Percentiles rank a stretch among this genome's conserved stretches.
phyloP scores from a whole-genome alignment of 2,329 filamentous ascomycete genomes.

The Basipetospora sp. region DNA sequence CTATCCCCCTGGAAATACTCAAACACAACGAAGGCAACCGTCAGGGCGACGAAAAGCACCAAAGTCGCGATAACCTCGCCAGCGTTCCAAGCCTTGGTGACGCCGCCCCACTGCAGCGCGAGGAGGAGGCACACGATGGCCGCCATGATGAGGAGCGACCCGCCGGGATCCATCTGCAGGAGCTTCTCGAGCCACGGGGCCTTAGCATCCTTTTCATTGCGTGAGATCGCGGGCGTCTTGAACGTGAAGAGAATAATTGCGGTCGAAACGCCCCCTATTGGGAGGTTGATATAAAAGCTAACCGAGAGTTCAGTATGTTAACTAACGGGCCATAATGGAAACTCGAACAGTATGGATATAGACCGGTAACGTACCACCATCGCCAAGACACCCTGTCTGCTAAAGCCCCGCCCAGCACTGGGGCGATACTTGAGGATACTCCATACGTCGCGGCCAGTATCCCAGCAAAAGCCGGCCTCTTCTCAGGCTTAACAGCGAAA shows the following conservation, averaged over 20 bases:
- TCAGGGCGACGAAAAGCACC: constrained; percentile 18
- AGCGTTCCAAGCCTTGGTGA: constrained; percentile 17
- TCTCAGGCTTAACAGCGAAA: constrained; percentile 15
- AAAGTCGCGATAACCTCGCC: constrained; percentile 22
- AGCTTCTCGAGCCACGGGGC: constrained; percentile 1
- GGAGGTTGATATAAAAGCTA: constrained; percentile 17
- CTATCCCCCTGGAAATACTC: constrained; percentile 20
- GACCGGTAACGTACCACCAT: constrained; percentile 17
- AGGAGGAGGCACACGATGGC: constrained; percentile 31
- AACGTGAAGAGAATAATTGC: constrained; percentile 27
- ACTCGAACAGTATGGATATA: too few species aligned
- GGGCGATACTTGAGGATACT: constrained; percentile 17
- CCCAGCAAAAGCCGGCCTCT: constrained; percentile 19
- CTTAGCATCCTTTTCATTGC: not conserved
- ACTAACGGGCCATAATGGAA: too few species aligned
- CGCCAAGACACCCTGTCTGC: constrained; percentile 16
- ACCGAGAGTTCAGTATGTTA: too few species aligned
- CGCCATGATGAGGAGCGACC: constrained; percentile 18
- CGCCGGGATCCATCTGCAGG: constrained; percentile 13
- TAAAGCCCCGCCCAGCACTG: constrained; percentile 14
- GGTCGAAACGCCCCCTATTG: constrained; percentile 15
- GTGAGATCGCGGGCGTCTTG: constrained; percentile 18
- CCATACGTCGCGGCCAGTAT: constrained; percentile 23
- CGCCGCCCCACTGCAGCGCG: constrained; percentile 35
- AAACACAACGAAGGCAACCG: constrained; percentile 16